phyloP scores from a whole-genome alignment of 2,329 filamentous ascomycete genomes.

The Aurifilum marmelostoma region DNA sequence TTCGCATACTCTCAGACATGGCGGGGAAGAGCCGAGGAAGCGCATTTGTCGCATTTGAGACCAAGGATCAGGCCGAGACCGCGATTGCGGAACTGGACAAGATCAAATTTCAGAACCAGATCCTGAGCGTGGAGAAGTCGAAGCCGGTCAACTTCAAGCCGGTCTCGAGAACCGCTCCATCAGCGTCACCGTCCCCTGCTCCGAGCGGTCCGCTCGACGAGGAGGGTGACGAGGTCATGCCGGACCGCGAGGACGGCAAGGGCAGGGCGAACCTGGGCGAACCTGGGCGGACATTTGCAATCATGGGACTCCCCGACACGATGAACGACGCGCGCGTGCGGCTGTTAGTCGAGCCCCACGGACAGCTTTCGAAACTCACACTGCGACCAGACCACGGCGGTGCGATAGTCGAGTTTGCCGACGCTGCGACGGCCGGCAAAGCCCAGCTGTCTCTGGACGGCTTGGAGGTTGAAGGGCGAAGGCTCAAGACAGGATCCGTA shows the following conservation, averaged over 20 bases:
- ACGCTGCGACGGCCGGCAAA: slow-evolving; percentile 71
- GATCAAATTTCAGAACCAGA: slow-evolving; percentile 68
- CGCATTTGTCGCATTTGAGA: slow-evolving; percentile 78
- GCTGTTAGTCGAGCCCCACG: slow-evolving; percentile 70
- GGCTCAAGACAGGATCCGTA: slow-evolving; percentile 57
- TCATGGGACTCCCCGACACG: slow-evolving; percentile 89
- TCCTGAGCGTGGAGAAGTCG: slow-evolving; percentile 68
- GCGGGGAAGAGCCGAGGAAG: slow-evolving; percentile 74
- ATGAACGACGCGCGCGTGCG: slow-evolving; percentile 85
- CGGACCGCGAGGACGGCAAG: slow-evolving; percentile 34
- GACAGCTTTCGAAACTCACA: slow-evolving; percentile 73
- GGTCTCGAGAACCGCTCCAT: slow-evolving; percentile 47
- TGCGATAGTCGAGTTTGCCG: slow-evolving; percentile 81
- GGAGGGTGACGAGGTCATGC: slow-evolving; percentile 46
- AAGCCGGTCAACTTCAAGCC: slow-evolving; percentile 60
- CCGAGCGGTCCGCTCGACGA: slow-evolving; percentile 36
- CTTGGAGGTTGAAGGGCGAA: slow-evolving; percentile 56
- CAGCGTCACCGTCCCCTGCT: slow-evolving; percentile 40
- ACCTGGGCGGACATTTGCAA: slow-evolving; percentile 62
- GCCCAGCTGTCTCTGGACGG: slow-evolving; percentile 65
- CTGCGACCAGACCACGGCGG: slow-evolving; percentile 82
- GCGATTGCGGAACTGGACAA: slow-evolving; percentile 72
- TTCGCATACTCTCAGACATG: slow-evolving; percentile 71
- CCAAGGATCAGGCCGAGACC: slow-evolving; percentile 67
- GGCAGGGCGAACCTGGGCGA: slow-evolving; percentile 27